Evolutionary conservation across 345 rosid genomes (phyloP).

Genomic region (Clausena lansium): DNA sequence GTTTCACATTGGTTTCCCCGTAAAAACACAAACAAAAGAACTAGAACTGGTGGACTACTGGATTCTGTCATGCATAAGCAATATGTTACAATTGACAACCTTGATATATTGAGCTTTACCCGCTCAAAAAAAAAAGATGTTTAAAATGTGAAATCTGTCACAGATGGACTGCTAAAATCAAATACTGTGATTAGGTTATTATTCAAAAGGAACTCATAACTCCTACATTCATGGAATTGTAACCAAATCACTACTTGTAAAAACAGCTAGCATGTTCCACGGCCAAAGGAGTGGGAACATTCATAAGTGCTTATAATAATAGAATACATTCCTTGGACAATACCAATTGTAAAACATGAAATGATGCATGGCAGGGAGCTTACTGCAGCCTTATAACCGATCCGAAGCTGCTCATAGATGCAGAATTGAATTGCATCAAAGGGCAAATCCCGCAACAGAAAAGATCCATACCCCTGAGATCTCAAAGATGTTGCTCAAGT

Average conservation of each 20-base stretch:
- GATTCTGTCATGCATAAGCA: neutral
- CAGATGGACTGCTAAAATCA: neutral
- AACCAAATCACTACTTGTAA: neutral
- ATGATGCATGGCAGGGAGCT: constrained; percentile 23
- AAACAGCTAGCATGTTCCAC: neutral
- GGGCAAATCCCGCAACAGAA: constrained; percentile 84
- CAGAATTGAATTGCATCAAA: constrained; percentile 98
- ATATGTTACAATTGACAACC: neutral
- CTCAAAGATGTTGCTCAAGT: constrained; percentile 6
- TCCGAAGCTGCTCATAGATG: constrained; percentile 88
- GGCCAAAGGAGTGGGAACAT: neutral
- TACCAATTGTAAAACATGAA: neutral
- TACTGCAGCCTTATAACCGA: constrained; percentile 83
- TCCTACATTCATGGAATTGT: neutral
- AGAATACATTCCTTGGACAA: neutral
- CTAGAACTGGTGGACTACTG: too few relatives aligned
- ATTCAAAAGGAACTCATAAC: constrained; percentile 8
- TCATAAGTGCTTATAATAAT: neutral
- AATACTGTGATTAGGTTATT: neutral
- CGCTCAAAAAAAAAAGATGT: neutral
- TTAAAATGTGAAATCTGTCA: neutral
- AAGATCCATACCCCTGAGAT: constrained; percentile 85
- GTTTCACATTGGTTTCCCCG: too few relatives aligned
- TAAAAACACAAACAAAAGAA: too few relatives aligned
- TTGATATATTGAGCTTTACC: neutral